phyloP scores from a whole-genome alignment of 192 early-diverging fungal species.

The Coemansia sp. region DNA sequence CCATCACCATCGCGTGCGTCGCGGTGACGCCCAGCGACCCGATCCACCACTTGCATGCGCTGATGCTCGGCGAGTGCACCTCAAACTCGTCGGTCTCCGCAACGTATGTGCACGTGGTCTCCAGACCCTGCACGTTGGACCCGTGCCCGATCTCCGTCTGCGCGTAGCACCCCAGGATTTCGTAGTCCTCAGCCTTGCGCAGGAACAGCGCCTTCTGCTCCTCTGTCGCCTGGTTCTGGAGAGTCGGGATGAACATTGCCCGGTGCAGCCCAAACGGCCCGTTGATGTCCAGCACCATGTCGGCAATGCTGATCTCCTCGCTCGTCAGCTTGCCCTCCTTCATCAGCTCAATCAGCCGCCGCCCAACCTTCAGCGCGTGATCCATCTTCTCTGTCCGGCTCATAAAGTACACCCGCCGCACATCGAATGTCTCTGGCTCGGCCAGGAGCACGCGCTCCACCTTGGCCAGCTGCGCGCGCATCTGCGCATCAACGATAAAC shows the following conservation, averaged over 20 bases:
- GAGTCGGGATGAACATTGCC: constrained; percentile 81
- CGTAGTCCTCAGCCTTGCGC: constrained; percentile 65
- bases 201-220: constrained; percentile 81
- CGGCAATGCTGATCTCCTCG: constrained; percentile 55
- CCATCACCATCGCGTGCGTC: constrained; percentile 86
- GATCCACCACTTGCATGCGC: constrained; percentile 86
- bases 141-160: constrained; percentile 76
- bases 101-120: constrained; percentile 83
- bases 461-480: constrained; percentile 57
- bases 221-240: constrained; percentile 67
- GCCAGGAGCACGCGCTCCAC: constrained; percentile 60
- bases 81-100: constrained; percentile 86
- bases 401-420: constrained; percentile 68
- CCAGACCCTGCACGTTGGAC: constrained; percentile 82
- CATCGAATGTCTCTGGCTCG: constrained; percentile 68
- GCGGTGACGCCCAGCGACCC: constrained; percentile 77
- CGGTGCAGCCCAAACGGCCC: constrained; percentile 68
- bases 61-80: constrained; percentile 74
- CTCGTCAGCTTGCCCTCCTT: constrained; percentile 30
- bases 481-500: constrained; percentile 67
- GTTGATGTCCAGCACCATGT: constrained; percentile 52
- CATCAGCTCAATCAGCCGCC: constrained; percentile 62
- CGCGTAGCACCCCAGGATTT: constrained; percentile 84
- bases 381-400: constrained; percentile 69
- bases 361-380: constrained; percentile 59